Percentiles rank a stretch among this genome's conserved stretches.
phyloP scores from a whole-genome alignment of 2,329 filamentous ascomycete genomes.

The Sarocladiaceae sp. region DNA sequence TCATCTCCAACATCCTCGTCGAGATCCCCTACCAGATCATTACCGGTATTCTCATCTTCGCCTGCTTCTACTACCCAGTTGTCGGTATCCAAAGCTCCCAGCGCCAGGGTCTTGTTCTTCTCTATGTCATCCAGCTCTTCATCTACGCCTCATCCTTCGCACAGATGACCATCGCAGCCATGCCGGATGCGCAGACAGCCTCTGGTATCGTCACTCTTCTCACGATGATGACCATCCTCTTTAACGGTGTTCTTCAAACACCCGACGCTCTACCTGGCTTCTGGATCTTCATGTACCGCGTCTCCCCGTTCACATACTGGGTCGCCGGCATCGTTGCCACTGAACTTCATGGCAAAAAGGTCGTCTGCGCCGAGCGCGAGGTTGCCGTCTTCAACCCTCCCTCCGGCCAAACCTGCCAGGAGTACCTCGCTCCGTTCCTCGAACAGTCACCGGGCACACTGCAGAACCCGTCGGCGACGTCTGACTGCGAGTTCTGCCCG shows the following conservation, averaged over 20 bases:
- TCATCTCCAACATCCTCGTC: conserved; percentile 64
- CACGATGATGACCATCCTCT: conserved; percentile 52
- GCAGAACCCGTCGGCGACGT: conserved; percentile 51
- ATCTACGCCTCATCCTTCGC: conserved; percentile 68
- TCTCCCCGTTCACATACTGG: conserved; percentile 62
- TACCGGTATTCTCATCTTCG: conserved; percentile 56
- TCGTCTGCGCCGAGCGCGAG: conserved; percentile 50
- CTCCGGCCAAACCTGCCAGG: conserved; percentile 51
- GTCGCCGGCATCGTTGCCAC: conserved; percentile 63
- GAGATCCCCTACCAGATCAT: conserved; percentile 67
- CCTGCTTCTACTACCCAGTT: conserved; percentile 63
- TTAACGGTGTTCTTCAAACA: conserved; percentile 58
- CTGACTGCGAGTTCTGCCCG: conserved; percentile 60
- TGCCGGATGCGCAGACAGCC: conserved; percentile 63
- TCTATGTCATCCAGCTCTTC: conserved; percentile 60
- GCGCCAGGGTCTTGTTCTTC: conserved; percentile 58
- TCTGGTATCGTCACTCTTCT: conserved; percentile 55
- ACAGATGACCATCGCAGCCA: conserved; percentile 64
- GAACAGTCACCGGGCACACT: conserved; percentile 46
- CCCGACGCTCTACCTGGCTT: conserved; percentile 57
- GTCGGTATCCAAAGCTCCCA: conserved; percentile 41
- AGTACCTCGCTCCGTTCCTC: conserved; percentile 57
- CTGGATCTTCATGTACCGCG: conserved; percentile 70
- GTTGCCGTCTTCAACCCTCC: conserved; percentile 60
- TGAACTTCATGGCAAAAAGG: conserved; percentile 48